Evolutionary conservation across 805 yeast genomes (phyloP).

Genomic region (Candida tibetensis): DNA sequence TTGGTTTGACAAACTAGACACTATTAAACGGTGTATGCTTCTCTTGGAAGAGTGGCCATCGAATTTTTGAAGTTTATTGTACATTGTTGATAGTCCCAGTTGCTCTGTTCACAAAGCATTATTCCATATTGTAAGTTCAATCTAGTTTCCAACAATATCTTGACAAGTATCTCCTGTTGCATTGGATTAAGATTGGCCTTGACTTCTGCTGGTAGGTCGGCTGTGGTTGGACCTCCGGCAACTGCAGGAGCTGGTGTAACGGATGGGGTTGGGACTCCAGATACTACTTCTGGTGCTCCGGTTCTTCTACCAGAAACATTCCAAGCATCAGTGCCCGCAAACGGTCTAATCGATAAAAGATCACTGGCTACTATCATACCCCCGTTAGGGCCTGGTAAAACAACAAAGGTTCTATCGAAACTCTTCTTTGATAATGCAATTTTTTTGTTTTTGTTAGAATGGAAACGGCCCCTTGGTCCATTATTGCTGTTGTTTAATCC

Average conservation of each 20-base stretch:
- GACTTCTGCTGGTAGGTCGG: constrained; percentile 56
- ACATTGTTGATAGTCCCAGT: constrained; percentile 75
- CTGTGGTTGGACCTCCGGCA: constrained; percentile 18
- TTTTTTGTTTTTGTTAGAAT: constrained; percentile 25
- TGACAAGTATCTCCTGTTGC: constrained; percentile 65
- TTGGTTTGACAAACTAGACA: no score
- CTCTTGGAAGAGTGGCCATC: constrained; percentile 46
- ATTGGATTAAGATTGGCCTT: constrained; percentile 46
- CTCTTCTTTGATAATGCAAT: constrained; percentile 56
- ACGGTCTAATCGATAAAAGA: constrained; percentile 63
- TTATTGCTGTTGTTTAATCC: constrained; percentile 11
- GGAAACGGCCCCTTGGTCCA: constrained; percentile 14
- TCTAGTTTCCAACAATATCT: constrained; percentile 67
- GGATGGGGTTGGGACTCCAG: constrained; percentile 21
- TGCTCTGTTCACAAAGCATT: constrained; percentile 84
- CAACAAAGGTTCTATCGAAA: constrained; percentile 83
- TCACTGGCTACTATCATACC: constrained; percentile 85
- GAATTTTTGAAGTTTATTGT: constrained; percentile 68
- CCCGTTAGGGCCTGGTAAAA: constrained; percentile 67
- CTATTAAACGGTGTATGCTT: constrained; percentile 27
- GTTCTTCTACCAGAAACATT: constrained; percentile 14
- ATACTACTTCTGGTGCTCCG: constrained; percentile 5
- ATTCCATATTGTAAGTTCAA: constrained; percentile 75
- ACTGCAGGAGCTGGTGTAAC: constrained; percentile 41
- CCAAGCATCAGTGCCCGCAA: constrained; percentile 60